Conservation (phyloP, 1,284 basidiomycete genomes). For the Fomitopsis pinicola region DNA sequence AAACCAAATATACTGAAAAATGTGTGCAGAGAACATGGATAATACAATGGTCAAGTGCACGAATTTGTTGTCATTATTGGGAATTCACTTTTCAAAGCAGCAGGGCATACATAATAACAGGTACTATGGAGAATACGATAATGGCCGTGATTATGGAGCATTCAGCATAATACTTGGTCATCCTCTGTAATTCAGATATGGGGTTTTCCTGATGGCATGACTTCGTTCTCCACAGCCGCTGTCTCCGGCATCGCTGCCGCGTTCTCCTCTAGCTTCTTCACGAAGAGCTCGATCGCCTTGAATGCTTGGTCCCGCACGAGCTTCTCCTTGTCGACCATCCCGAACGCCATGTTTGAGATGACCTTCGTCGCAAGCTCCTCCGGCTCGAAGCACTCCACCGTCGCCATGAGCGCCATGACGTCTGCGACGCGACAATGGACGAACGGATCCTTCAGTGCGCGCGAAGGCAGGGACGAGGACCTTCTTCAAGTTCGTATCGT, state of each 20-base stretch:
- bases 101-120: too few species aligned
- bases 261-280: conserved; percentile 79
- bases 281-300: conserved; percentile 83
- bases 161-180: too few species aligned
- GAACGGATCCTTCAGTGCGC: conserved; percentile 90
- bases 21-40: too few species aligned
- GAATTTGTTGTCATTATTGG: too few species aligned
- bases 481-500: conserved; percentile 90
- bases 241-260: conserved; percentile 81
- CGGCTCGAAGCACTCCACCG: conserved; percentile 83
- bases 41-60: too few species aligned
- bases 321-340: conserved; percentile 90
- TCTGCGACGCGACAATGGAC: conserved; percentile 94
- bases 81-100: too few species aligned
- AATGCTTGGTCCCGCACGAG: conserved; percentile 84
- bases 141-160: too few species aligned
- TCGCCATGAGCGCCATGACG: conserved; percentile 95
- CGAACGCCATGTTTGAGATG: conserved; percentile 78
- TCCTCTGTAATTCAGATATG: too few species aligned
- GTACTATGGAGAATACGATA: too few species aligned
- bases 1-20: too few species aligned
- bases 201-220: too few species aligned
- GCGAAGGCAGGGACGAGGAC: conserved; percentile 95
- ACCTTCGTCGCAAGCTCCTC: conserved; percentile 91
- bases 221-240: conserved; percentile 37